A percentile compares a stretch with the other conserved stretches of the same genome.
Conservation (phyloP, 768 basidiomycete genomes). For the Trametes cinnabarina region DNA sequence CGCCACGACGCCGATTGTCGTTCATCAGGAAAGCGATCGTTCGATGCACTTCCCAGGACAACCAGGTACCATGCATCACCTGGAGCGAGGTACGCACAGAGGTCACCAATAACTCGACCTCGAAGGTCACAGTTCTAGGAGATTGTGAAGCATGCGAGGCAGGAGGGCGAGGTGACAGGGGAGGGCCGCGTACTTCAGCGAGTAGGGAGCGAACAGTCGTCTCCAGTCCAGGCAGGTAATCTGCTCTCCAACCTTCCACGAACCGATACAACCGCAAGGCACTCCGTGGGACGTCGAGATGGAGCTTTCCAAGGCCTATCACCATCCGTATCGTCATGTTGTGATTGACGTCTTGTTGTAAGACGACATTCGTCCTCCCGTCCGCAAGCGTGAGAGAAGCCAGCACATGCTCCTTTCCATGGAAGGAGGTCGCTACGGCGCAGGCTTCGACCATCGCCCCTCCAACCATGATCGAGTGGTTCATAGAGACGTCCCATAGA, state of each 20-base stretch:
- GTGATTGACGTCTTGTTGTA: conserved; percentile 45
- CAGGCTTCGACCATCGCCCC: conserved; percentile 57
- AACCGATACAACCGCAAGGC: conserved; percentile 77
- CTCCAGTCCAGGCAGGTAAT: conserved; percentile 75
- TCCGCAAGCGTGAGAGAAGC: conserved; percentile 54
- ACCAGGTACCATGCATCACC: conserved; percentile 87
- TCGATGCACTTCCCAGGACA: conserved; percentile 67
- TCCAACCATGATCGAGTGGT: conserved; percentile 47
- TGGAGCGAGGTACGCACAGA: conserved; percentile 65
- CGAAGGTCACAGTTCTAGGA: conserved; percentile 32
- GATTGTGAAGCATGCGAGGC: conserved; percentile 1
- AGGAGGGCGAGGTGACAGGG: conserved; percentile 32
- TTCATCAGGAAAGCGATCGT: conserved; percentile 41
- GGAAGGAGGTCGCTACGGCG: conserved; percentile 47
- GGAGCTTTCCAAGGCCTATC: conserved; percentile 44
- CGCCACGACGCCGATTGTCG: conserved; percentile 29
- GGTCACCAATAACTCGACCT: conserved; percentile 52
- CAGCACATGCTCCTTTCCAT: conserved; percentile 39
- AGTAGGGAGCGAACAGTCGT: conserved; percentile 62
- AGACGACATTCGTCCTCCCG: conserved; percentile 46
- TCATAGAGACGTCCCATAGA: conserved; percentile 40
- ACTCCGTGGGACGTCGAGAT: conserved; percentile 72
- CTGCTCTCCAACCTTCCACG: conserved; percentile 77
- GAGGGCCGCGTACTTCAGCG: conserved; percentile 54
- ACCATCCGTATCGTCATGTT: conserved; percentile 42